Percentiles rank a stretch among this genome's conserved stretches.
Evolutionary conservation across 768 basidiomycete species (phyloP).

Genomic region (Podaxis mareebaensis): DNA sequence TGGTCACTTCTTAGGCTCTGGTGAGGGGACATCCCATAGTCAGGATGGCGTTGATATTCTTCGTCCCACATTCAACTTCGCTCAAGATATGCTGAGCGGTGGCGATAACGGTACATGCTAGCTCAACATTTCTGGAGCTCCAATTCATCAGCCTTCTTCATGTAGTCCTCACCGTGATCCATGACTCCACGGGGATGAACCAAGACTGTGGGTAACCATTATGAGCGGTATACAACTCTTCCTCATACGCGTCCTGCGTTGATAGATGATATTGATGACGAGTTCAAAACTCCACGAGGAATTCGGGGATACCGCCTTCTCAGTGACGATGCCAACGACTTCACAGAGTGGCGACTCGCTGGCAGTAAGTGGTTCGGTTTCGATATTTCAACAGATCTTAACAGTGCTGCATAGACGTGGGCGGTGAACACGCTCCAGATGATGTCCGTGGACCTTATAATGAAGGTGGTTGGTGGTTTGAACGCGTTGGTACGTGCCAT

Average conservation of each 20-base stretch:
- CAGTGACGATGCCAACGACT: slow-evolving; percentile 29
- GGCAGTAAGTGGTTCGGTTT: slow-evolving; percentile 31
- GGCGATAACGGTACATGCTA: slow-evolving; percentile 29
- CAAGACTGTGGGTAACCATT: slow-evolving; percentile 31
- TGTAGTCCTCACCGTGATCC: slow-evolving; percentile 34
- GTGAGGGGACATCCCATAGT: slow-evolving; percentile 35
- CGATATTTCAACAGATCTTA: not conserved
- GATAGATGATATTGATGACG: slow-evolving; percentile 35
- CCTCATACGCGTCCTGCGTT: not conserved
- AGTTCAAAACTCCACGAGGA: slow-evolving; percentile 63
- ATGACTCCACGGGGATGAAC: slow-evolving; percentile 38
- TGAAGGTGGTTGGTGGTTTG: slow-evolving; percentile 57
- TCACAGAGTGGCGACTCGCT: slow-evolving; percentile 38
- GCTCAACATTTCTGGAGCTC: not conserved
- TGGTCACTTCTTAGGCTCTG: slow-evolving; percentile 41
- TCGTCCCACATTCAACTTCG: slow-evolving; percentile 34
- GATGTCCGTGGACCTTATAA: slow-evolving; percentile 58
- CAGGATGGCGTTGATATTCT: slow-evolving; percentile 35
- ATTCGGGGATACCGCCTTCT: slow-evolving; percentile 61
- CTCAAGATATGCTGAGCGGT: slow-evolving; percentile 27
- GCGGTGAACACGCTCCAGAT: slow-evolving; percentile 50
- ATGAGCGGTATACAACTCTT: not conserved
- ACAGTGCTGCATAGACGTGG: slow-evolving; percentile 27
- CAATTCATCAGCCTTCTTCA: not conserved
- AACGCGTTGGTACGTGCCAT: slow-evolving; percentile 42